Percentiles rank a stretch among this genome's conserved stretches.
Evolutionary conservation across 768 basidiomycete species (phyloP).

Genomic region (Collybia sordida): DNA sequence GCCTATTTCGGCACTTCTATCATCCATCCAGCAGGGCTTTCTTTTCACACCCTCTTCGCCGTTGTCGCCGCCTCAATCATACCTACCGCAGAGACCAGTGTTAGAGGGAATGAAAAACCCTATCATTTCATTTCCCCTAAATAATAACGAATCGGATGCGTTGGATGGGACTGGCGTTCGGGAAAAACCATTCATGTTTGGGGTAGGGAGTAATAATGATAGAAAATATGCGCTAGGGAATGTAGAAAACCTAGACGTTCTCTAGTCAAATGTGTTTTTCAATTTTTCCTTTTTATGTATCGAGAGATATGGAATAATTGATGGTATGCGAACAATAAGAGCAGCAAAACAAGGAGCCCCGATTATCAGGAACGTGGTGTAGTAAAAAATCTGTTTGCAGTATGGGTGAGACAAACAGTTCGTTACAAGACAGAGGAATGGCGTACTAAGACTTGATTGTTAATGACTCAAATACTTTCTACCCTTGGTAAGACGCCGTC

Average conservation of each 20-base stretch:
- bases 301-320: too few relatives aligned
- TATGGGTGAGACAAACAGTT: background rate
- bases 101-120: constrained; percentile 6
- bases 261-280: constrained; percentile 2
- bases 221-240: constrained; percentile 14
- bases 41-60: constrained; percentile 63
- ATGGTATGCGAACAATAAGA: too few relatives aligned
- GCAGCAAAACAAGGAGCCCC: too few relatives aligned
- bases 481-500: constrained; percentile 70
- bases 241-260: constrained; percentile 17
- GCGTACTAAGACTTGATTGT: background rate
- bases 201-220: constrained; percentile 9
- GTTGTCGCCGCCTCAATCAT: constrained; percentile 55
- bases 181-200: constrained; percentile 13
- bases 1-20: constrained; percentile 64
- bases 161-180: constrained; percentile 7
- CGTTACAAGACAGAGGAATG: background rate
- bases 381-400: too few relatives aligned
- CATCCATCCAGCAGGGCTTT: constrained; percentile 68
- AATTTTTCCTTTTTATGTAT: background rate
- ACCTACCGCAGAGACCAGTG: constrained; percentile 19
- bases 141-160: constrained; percentile 4
- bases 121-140: constrained; percentile 16
- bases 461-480: constrained; percentile 82
- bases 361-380: too few relatives aligned